phyloP scores from a whole-genome alignment of 2,329 filamentous ascomycete species.

The Aspergillus arachidicola region DNA sequence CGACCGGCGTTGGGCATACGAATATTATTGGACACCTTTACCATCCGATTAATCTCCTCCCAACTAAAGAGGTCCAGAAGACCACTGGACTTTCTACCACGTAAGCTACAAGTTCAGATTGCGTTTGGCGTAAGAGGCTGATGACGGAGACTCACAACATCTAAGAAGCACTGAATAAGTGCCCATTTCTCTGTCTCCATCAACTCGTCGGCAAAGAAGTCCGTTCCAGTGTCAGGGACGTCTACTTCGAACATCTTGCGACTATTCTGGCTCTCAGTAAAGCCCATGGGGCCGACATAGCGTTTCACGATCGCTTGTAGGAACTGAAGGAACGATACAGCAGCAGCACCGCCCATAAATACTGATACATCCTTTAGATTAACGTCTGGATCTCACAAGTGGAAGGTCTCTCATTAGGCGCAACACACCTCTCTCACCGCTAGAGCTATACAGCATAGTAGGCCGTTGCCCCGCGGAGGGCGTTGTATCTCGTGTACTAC shows the following conservation, averaged over 20 bases:
- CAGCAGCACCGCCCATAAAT: not conserved
- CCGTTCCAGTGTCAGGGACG: not conserved
- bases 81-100: not conserved
- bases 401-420: not conserved
- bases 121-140: not conserved
- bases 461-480: not conserved
- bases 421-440: not conserved
- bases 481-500: slow-evolving; percentile 2
- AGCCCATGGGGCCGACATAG: not conserved
- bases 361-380: not conserved
- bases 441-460: slow-evolving; percentile 5
- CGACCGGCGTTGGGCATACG: not conserved
- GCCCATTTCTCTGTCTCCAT: slow-evolving; percentile 1
- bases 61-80: not conserved
- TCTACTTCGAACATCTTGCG: slow-evolving; percentile 4
- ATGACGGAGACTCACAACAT: not conserved
- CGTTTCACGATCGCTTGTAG: slow-evolving; percentile 3
- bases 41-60: not conserved
- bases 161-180: not conserved
- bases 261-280: slow-evolving; percentile 1
- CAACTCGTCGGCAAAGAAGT: not conserved
- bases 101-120: not conserved
- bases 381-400: not conserved
- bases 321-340: not conserved
- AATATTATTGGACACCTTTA: not conserved